Evolutionary conservation across 768 basidiomycete genomes (phyloP), one percentile per base, ranked within the genome.

Genomic region (Mycena galopus): DNA sequence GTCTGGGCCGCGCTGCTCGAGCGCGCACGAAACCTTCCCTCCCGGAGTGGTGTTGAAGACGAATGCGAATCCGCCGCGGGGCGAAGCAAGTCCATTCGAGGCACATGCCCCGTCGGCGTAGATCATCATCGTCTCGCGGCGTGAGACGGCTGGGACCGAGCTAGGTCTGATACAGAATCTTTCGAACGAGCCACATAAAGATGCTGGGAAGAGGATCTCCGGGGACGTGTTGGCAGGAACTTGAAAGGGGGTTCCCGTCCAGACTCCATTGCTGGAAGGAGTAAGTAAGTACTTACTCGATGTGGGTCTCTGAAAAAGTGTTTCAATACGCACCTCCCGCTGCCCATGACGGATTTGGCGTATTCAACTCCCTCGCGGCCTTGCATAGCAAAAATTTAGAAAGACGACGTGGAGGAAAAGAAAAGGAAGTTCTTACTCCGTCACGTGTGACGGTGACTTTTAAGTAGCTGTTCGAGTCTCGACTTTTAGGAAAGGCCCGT

Each of bases 21-120:
- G 23, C 0, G 66, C 65, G 53, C 35, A 14, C 12, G 39, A 33
- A 61, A 11, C 17, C 9, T 10, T 67, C 16, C 71, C 71, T 1
- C 30, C 65, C 16, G 65, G 51, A 25, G 23, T 58, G 60, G 0
- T 4, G 37, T 72, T 67, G 53, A 67, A 72, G 11, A 72, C 66
- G 66, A 72, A 67, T 21, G 30, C 71, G n/a, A 30, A 61, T 17
- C 65, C 55, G 32, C 2, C 71, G 50, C 59, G 71, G 21, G 66
- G 51, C n/a, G 17, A 14, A 19, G 65, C 53, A 17, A 23, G 35
- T 4, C 71, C 71, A 61, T 72, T 72, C 23, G 35, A 32, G 3
- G 55, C n/a, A 33, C 71, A 72, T 30, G 71, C 71, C 51, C 71
- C 66, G 56, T 72, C 71, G 1, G 61, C 63, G 66, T 67, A 72